Evolutionary conservation across 2,329 filamentous ascomycete genomes (phyloP).

Genomic region (Curvularia hawaiiensis): DNA sequence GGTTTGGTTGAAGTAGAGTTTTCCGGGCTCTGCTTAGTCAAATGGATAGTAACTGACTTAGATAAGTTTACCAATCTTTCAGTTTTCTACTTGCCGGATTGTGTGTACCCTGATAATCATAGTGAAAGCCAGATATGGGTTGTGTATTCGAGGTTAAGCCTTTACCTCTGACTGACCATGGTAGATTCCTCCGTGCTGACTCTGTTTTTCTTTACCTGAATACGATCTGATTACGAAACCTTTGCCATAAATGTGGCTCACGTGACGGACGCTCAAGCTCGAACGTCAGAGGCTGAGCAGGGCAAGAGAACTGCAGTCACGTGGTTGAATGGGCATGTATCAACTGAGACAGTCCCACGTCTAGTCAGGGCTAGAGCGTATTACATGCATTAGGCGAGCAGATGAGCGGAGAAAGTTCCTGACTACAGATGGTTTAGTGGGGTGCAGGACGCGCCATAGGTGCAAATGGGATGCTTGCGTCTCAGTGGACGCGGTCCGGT

Average conservation of each 20-base stretch:
- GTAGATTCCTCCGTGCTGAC: too few relatives aligned
- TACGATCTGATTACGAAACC: not conserved
- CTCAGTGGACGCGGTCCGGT: not conserved
- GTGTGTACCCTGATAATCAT: not conserved
- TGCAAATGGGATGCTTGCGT: not conserved
- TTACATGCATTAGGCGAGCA: not conserved
- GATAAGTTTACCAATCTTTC: too few relatives aligned
- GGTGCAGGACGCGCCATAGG: not conserved
- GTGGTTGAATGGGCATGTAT: not conserved
- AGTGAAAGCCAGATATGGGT: not conserved
- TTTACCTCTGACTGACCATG: not conserved
- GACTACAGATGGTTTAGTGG: not conserved
- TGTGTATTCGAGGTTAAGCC: not conserved
- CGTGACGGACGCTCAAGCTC: not conserved
- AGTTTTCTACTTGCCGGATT: too few relatives aligned
- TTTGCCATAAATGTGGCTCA: not conserved
- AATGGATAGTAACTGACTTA: not conserved
- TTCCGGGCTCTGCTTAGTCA: not conserved
- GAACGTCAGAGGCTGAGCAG: not conserved
- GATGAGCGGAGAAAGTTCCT: not conserved
- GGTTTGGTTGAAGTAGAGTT: not conserved
- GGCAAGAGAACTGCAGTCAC: not conserved
- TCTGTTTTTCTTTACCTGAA: not conserved
- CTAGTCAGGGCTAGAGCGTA: not conserved
- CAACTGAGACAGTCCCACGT: not conserved